These are phyloP conservation scores for Euphorbia tirucalli DNA, from an alignment of 345 rosid species.

Conservation along the genomic window DNA sequence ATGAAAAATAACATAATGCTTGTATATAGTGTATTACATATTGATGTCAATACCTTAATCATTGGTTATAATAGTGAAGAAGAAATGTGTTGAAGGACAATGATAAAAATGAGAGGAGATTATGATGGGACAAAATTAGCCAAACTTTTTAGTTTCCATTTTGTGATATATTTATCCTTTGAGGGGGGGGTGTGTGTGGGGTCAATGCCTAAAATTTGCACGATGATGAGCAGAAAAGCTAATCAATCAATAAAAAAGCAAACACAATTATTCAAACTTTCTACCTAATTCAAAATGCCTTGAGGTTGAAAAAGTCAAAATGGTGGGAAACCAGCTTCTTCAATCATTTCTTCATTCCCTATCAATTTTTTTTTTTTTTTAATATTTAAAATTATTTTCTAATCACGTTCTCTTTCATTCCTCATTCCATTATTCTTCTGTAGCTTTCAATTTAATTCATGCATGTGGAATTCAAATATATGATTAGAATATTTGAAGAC, in stretches of 20 bases:
- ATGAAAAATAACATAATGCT: no score
- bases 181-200: no score
- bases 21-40: no score
- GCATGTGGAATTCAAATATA: background rate
- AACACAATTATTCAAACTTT: constrained; percentile 39
- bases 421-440: constrained; percentile 1
- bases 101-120: background rate
- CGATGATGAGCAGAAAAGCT: background rate
- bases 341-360: constrained; percentile 41
- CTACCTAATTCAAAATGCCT: constrained; percentile 40
- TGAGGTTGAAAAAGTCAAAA: constrained; percentile 34
- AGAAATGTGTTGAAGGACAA: background rate
- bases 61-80: background rate
- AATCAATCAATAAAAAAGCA: constrained; percentile 19
- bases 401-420: background rate
- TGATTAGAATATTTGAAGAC: background rate
- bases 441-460: constrained; percentile 11
- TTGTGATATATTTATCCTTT: background rate
- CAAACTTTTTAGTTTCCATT: background rate
- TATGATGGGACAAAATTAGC: background rate
- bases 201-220: no score
- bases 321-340: constrained; percentile 28
- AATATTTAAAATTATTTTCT: background rate
- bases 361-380: background rate
- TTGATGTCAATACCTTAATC: background rate